Base-by-base conservation (phyloP, 805 yeast species). In the Candida insectalens region DNA sequence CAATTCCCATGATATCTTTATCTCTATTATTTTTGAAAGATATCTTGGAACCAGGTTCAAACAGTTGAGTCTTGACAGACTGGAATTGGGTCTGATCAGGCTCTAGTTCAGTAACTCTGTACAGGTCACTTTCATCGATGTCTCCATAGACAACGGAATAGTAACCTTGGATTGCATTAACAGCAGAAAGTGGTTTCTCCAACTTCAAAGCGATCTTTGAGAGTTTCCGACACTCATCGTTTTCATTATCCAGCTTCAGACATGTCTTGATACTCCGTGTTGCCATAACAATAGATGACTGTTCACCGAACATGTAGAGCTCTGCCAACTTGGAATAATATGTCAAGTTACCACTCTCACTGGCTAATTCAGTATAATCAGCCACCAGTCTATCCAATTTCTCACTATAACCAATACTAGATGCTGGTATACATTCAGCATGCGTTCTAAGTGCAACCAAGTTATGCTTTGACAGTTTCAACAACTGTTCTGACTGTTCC, bases 211-310 rank as follows among this genome's bases (percentile, higher is more conserved):
- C 60, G n/a, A 75, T 53, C 44, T 77, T 71, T 8, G 83, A 69
- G 20, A 68, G 47, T 13, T 49, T 57, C 20, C 76, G 73, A 53
- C 95, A 85, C 3, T 55, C 59, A 19, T 59, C 58, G 42, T 67
- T 69, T 41, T 84, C 96, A 54, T 84, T 82, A 53, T 89, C 89
- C 29, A 74, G 67, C 35, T 81, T 75, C 32, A 89, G 59, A 51
- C 96, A 87, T 41, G 70, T 75, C 43, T 55, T 56, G 26, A 54
- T 25, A 19, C 40, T 33, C 29, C 10, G 44, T 27, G 28, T 40
- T 22, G 30, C 38, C 15, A 33, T 16, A 13, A 37, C 47, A 15
- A 34, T 30, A 3, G 48, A 38, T 21, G 32, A 27, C 12, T 27
- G 14, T 5, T 42, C 39, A 2, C 51, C 60, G 36, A 57, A 55